These are phyloP conservation scores for Pseudocercospora musae DNA, from an alignment of 2,329 filamentous ascomycete species.

Conservation along the genomic window DNA sequence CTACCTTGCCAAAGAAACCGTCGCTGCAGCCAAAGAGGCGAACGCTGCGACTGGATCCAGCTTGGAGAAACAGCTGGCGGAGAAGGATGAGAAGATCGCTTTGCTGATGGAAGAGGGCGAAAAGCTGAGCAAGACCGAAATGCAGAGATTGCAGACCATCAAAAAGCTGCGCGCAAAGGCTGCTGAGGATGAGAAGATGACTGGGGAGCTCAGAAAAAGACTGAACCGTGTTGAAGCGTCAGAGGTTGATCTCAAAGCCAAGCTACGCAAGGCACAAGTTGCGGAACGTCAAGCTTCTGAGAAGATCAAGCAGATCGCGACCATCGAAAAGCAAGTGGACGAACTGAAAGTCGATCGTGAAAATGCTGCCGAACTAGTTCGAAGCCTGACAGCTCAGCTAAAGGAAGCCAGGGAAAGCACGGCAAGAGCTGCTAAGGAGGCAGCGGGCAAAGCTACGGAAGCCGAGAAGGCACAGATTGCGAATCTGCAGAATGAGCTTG, in stretches of 20 bases:
- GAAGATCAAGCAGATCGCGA: slow-evolving; percentile 58
- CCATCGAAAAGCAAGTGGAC: slow-evolving; percentile 47
- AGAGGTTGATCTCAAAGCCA: slow-evolving; percentile 58
- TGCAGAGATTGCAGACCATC: slow-evolving; percentile 77
- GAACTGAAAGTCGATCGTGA: slow-evolving; percentile 34
- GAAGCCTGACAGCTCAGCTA: slow-evolving; percentile 67
- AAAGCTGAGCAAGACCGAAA: slow-evolving; percentile 78
- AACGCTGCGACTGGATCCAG: slow-evolving; percentile 61
- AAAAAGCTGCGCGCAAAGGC: slow-evolving; percentile 67
- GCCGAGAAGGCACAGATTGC: slow-evolving; percentile 57
- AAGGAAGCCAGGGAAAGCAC: slow-evolving; percentile 64
- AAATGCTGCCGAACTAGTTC: slow-evolving; percentile 57
- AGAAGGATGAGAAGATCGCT: slow-evolving; percentile 88
- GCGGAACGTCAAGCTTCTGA: slow-evolving; percentile 56
- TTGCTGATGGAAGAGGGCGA: slow-evolving; percentile 89
- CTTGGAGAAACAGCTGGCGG: slow-evolving; percentile 73
- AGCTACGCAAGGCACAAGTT: slow-evolving; percentile 59
- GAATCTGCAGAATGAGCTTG: slow-evolving; percentile 62
- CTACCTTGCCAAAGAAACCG: slow-evolving; percentile 77
- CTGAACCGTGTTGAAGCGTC: slow-evolving; percentile 64
- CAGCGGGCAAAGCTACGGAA: slow-evolving; percentile 65
- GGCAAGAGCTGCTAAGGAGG: slow-evolving; percentile 64
- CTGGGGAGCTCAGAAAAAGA: slow-evolving; percentile 55
- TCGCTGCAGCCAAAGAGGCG: slow-evolving; percentile 69
- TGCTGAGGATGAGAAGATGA: slow-evolving; percentile 51